A percentile compares a stretch with the other conserved stretches of the same genome.
phyloP scores from a whole-genome alignment of 345 rosid genomes.

The Odontarrhena argentea region DNA sequence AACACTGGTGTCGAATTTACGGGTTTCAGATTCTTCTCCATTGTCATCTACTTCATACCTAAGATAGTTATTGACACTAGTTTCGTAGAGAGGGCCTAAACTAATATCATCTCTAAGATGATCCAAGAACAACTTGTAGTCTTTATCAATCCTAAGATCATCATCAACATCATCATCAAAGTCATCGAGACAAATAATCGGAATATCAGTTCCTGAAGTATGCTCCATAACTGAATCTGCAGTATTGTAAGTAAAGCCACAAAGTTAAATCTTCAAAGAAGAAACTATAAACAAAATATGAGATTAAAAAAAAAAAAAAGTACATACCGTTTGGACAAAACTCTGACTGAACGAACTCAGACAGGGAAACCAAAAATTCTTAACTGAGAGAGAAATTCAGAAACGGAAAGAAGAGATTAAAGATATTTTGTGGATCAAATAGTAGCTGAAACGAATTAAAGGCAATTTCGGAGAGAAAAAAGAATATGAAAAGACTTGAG shows the following conservation, averaged over 20 bases:
- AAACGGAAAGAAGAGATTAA: constrained; percentile 13
- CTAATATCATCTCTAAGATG: constrained; percentile 5
- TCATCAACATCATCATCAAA: constrained; percentile 1
- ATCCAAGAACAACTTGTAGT: constrained; percentile 29
- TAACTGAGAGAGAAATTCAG: background rate
- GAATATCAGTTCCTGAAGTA: constrained; percentile 4
- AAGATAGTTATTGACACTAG: too few species aligned
- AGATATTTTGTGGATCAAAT: constrained; percentile 11
- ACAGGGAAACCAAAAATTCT: background rate
- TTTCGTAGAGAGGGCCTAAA: constrained; percentile 7
- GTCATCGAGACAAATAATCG: constrained; percentile 29
- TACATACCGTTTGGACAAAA: constrained; percentile 22
- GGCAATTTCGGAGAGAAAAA: background rate
- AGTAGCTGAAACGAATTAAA: background rate
- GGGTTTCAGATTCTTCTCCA: constrained; percentile 15
- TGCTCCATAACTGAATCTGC: background rate
- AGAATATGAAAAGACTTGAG: background rate
- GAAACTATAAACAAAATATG: background rate
- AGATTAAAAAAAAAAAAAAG: too few species aligned
- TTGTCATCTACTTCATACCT: background rate
- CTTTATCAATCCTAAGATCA: constrained; percentile 8
- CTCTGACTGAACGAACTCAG: background rate
- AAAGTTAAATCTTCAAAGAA: background rate
- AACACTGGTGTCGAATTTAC: constrained; percentile 5
- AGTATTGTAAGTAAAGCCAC: background rate